phyloP scores from a whole-genome alignment of 768 basidiomycete genomes.

The Astraeus odoratus region DNA sequence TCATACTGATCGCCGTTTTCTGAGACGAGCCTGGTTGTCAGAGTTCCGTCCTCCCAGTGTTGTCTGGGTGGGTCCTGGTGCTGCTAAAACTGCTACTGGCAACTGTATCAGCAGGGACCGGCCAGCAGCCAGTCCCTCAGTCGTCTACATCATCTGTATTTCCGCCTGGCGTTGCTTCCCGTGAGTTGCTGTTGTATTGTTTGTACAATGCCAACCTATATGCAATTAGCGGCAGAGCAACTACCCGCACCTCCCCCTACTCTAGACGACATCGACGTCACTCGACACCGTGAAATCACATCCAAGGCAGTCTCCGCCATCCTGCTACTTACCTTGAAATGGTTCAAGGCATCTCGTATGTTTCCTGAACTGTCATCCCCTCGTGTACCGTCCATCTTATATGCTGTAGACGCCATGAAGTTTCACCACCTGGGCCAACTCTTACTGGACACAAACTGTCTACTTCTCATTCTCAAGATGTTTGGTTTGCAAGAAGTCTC shows the following conservation, averaged over 20 bases:
- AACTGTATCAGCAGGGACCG: slow-evolving; percentile 78
- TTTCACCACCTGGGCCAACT: slow-evolving; percentile 97
- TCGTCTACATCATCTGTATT: slow-evolving; percentile 65
- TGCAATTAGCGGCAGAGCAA: slow-evolving; percentile 49
- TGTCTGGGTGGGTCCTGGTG: slow-evolving; percentile 90
- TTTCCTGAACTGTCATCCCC: slow-evolving; percentile 9
- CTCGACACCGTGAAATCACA: slow-evolving; percentile 93
- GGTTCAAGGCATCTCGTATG: slow-evolving; percentile 98
- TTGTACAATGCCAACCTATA: slow-evolving; percentile 3
- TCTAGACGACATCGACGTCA: slow-evolving; percentile 88
- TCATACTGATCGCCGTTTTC: not conserved
- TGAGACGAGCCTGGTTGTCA: slow-evolving; percentile 26
- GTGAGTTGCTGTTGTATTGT: slow-evolving; percentile 31
- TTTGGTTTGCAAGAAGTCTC: slow-evolving; percentile 94
- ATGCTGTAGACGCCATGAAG: slow-evolving; percentile 87
- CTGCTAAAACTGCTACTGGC: slow-evolving; percentile 88
- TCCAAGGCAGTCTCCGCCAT: slow-evolving; percentile 97
- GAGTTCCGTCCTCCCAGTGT: slow-evolving; percentile 76
- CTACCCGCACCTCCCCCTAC: slow-evolving; percentile 62
- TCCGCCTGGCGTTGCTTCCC: slow-evolving; percentile 62
- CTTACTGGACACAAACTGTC: slow-evolving; percentile 89
- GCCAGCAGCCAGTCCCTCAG: slow-evolving; percentile 48
- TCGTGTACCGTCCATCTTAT: not conserved
- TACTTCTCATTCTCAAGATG: slow-evolving; percentile 93
- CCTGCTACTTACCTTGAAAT: slow-evolving; percentile 81